Conservation (phyloP, 2,329 filamentous ascomycete genomes). For the Aspergillus floridensis region DNA sequence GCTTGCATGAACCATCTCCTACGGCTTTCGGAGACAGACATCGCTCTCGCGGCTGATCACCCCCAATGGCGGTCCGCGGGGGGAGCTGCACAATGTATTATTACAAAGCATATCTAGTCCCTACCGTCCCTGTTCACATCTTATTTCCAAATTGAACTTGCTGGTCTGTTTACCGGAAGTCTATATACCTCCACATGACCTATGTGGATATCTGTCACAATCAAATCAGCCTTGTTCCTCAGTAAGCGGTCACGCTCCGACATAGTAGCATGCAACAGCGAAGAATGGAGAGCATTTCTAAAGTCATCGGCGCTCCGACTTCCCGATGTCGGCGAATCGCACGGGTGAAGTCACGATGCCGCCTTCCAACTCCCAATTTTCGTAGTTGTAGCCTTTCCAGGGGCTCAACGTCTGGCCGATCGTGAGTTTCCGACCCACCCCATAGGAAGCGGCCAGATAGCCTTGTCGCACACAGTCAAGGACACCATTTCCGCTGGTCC, state of each 20-base stretch:
- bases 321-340: slow-evolving; percentile 13
- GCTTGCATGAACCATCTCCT: not conserved
- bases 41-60: not conserved
- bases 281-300: not conserved
- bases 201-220: not conserved
- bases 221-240: not conserved
- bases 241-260: not conserved
- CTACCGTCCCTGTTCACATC: not conserved
- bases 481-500: slow-evolving; percentile 44
- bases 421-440: slow-evolving; percentile 34
- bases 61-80: not conserved
- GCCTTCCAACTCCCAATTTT: slow-evolving; percentile 30
- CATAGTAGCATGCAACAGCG: not conserved
- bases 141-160: not conserved
- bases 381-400: slow-evolving; percentile 22
- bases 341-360: slow-evolving; percentile 31
- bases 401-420: slow-evolving; percentile 9
- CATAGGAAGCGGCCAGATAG: slow-evolving; percentile 50
- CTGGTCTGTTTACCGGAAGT: not conserved
- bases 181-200: not conserved
- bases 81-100: not conserved
- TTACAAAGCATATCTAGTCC: not conserved
- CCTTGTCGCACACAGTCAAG: slow-evolving; percentile 58
- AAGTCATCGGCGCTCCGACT: slow-evolving; percentile 13
- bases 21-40: not conserved